A percentile compares a stretch with the other conserved stretches of the same genome.
Conservation (phyloP, 2,329 filamentous ascomycete species). For the Cercospora zeae-maydis region DNA sequence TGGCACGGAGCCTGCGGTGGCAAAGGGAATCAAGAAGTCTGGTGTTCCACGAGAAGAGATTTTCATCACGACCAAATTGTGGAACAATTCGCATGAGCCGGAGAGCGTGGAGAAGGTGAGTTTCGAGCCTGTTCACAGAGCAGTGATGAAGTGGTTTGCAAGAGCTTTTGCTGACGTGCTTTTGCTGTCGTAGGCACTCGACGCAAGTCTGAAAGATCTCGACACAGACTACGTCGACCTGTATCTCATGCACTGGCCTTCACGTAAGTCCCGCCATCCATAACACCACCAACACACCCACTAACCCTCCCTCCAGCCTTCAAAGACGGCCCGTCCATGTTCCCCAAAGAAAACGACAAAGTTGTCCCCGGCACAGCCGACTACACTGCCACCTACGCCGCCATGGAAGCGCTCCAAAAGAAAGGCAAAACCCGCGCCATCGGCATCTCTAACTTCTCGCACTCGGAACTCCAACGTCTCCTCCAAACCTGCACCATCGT, state of each 20-base stretch:
- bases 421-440: slow-evolving; percentile 47
- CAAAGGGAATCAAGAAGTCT: slow-evolving; percentile 60
- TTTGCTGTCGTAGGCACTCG: slow-evolving; percentile 53
- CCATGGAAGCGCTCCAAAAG: slow-evolving; percentile 36
- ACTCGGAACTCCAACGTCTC: slow-evolving; percentile 48
- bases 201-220: slow-evolving; percentile 39
- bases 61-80: slow-evolving; percentile 58
- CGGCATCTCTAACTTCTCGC: slow-evolving; percentile 53
- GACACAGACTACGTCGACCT: slow-evolving; percentile 43
- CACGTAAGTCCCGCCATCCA: slow-evolving; percentile 24
- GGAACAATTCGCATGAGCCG: neutral
- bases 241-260: slow-evolving; percentile 46
- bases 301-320: neutral
- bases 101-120: slow-evolving; percentile 42
- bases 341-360: slow-evolving; percentile 46
- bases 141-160: slow-evolving; percentile 48
- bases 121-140: slow-evolving; percentile 60
- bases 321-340: slow-evolving; percentile 40
- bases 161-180: slow-evolving; percentile 62
- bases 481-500: slow-evolving; percentile 41
- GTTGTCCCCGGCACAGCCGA: slow-evolving; percentile 45
- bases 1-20: slow-evolving; percentile 63
- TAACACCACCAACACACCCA: neutral
- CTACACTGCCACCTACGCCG: slow-evolving; percentile 52
- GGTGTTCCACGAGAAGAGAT: slow-evolving; percentile 62